A percentile compares a stretch with the other conserved stretches of the same genome.
phyloP scores from a whole-genome alignment of 2,329 filamentous ascomycete genomes.

The Neofusicoccum kwambonambiense region DNA sequence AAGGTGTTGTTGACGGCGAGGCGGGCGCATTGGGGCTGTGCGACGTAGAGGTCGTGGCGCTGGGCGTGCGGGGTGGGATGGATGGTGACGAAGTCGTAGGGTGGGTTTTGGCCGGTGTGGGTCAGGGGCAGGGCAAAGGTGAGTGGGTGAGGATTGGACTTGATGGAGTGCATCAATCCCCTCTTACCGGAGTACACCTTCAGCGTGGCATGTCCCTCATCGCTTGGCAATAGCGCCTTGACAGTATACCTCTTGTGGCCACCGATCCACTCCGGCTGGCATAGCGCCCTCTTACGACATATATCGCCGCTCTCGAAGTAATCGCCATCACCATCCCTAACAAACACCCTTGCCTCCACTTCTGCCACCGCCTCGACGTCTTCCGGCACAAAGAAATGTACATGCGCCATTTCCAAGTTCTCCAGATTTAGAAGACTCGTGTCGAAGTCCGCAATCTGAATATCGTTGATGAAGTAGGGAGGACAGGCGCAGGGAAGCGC shows the following conservation, averaged over 20 bases:
- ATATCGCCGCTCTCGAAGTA: conserved; percentile 88
- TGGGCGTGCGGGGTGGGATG: conserved; percentile 98
- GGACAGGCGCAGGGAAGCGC: conserved; percentile 84
- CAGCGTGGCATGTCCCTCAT: conserved; percentile 82
- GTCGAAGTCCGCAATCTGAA: conserved; percentile 86
- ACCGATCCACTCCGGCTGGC: conserved; percentile 87
- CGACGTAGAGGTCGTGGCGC: conserved; percentile 93
- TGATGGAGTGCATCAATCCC: conserved; percentile 95
- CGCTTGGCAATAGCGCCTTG: conserved; percentile 86
- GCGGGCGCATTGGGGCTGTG: conserved; percentile 87
- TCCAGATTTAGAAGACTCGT: conserved; percentile 83
- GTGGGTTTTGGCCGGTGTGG: conserved; percentile 87
- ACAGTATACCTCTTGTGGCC: conserved; percentile 89
- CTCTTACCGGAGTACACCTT: conserved; percentile 93
- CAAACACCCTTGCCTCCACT: conserved; percentile 79
- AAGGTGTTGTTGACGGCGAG: conserved; percentile 96
- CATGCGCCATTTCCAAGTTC: conserved; percentile 87
- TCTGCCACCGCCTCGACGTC: conserved; percentile 93
- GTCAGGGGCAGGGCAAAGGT: conserved; percentile 87
- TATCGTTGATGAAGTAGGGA: conserved; percentile 77
- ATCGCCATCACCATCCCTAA: conserved; percentile 83
- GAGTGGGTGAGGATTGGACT: conserved; percentile 89
- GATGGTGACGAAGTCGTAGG: conserved; percentile 87
- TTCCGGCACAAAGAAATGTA: conserved; percentile 81
- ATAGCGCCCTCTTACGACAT: conserved; percentile 79